A percentile compares a stretch with the other conserved stretches of the same genome.
phyloP scores from a whole-genome alignment of 495 filamentous ascomycete genomes.

The Xylaria sp. region DNA sequence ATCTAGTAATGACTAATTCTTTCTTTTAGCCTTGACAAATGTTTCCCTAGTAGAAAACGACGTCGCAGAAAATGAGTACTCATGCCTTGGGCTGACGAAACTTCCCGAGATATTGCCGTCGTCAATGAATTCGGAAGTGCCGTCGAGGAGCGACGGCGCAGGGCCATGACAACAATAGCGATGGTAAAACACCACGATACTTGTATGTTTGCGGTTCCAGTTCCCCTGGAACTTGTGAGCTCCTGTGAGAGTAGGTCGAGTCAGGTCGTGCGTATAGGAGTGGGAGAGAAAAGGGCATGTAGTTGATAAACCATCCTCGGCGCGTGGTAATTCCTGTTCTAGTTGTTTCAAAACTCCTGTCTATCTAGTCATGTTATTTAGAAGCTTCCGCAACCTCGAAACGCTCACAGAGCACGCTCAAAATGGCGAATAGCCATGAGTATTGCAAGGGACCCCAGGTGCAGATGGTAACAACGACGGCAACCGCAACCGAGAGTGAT shows the following conservation, averaged over 20 bases:
- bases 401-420: background rate
- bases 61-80: background rate
- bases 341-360: background rate
- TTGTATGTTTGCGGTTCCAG: background rate
- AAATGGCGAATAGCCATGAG: background rate
- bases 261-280: background rate
- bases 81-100: background rate
- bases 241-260: background rate
- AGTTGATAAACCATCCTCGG: background rate
- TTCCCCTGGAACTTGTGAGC: background rate
- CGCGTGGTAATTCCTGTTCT: background rate
- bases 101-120: background rate
- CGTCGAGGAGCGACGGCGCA: background rate
- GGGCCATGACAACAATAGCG: background rate
- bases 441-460: background rate
- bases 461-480: background rate
- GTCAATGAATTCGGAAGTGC: background rate
- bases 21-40: background rate
- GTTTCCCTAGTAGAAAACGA: background rate
- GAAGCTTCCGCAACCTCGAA: background rate
- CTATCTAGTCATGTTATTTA: background rate
- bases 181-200: background rate
- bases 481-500: background rate
- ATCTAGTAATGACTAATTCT: background rate
- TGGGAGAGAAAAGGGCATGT: background rate